Evolutionary conservation across 2,329 filamentous ascomycete species (phyloP).

Genomic region (Cadophora gregata): DNA sequence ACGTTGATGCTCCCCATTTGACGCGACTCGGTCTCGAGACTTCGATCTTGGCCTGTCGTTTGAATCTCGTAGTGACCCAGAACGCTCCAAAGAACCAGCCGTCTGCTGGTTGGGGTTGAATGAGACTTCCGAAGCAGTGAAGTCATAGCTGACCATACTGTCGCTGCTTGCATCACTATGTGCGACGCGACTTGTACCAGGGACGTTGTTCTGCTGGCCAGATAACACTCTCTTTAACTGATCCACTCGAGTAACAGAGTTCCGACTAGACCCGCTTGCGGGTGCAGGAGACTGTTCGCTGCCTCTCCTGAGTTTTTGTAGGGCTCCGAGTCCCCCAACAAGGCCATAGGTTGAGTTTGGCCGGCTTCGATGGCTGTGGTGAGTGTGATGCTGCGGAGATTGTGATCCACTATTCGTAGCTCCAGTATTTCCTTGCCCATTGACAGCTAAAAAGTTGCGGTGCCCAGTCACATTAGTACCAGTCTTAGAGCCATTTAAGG

Average conservation of each 20-base stretch:
- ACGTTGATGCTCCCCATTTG: constrained; percentile 33
- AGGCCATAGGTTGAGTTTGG: constrained; percentile 43
- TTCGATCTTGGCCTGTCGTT: constrained; percentile 40
- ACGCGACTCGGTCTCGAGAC: constrained; percentile 39
- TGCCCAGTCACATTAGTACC: constrained; percentile 57
- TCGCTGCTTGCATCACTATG: constrained; percentile 64
- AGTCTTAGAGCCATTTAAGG: constrained; percentile 75
- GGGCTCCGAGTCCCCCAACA: constrained; percentile 44
- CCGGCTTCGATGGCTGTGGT: constrained; percentile 35
- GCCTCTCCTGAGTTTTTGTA: constrained; percentile 57
- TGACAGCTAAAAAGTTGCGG: constrained; percentile 64
- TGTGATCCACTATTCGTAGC: constrained; percentile 46
- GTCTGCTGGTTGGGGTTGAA: constrained; percentile 52
- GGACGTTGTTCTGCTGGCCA: constrained; percentile 51
- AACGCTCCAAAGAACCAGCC: constrained; percentile 34
- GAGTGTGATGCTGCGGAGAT: constrained; percentile 52
- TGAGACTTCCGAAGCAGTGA: constrained; percentile 69
- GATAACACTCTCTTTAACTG: constrained; percentile 67
- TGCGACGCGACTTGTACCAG: constrained; percentile 47
- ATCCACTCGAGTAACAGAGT: constrained; percentile 64
- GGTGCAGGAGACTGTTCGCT: constrained; percentile 57
- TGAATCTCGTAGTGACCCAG: constrained; percentile 37
- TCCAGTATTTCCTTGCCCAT: constrained; percentile 53
- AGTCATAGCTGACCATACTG: constrained; percentile 74
- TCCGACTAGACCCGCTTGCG: constrained; percentile 51